Conservation (phyloP, 2,329 filamentous ascomycete genomes). For the Atkinsonella texensis region DNA sequence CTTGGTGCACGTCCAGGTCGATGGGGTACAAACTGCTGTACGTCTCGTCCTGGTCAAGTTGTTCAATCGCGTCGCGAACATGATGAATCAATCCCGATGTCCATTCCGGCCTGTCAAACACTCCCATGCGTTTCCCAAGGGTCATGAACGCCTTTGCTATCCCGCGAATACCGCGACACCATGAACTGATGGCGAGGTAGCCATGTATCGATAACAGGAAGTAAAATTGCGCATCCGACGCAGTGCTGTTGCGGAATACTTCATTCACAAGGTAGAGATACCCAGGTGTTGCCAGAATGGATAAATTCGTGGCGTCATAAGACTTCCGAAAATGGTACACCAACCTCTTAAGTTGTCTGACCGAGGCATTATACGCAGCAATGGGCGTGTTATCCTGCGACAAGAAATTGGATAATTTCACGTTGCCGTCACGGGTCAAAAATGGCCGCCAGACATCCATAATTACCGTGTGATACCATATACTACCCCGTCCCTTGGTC, state of each 20-base stretch:
- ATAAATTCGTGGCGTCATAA: neutral
- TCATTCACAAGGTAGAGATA: neutral
- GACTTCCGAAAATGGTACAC: neutral
- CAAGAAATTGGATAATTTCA: neutral
- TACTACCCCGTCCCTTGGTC: neutral
- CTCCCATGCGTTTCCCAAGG: neutral
- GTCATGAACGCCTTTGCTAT: neutral
- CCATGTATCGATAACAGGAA: neutral
- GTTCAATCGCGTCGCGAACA: neutral
- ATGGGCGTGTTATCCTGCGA: neutral
- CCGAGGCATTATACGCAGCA: neutral
- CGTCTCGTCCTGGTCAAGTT: neutral
- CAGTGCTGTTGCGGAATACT: neutral
- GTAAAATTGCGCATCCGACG: neutral
- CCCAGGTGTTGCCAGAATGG: neutral
- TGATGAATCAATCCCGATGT: neutral
- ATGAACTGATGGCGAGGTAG: neutral
- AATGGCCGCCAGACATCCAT: neutral
- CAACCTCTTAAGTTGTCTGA: neutral
- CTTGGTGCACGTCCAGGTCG: neutral
- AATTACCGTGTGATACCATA: neutral
- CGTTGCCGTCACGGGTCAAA: neutral
- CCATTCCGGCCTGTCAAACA: neutral
- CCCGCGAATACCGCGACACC: neutral
- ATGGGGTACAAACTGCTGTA: neutral